Evolutionary conservation across 2,329 filamentous ascomycete species (phyloP), one percentile per base, ranked within the genome.

Genomic region (Aspergillus intermedius): DNA sequence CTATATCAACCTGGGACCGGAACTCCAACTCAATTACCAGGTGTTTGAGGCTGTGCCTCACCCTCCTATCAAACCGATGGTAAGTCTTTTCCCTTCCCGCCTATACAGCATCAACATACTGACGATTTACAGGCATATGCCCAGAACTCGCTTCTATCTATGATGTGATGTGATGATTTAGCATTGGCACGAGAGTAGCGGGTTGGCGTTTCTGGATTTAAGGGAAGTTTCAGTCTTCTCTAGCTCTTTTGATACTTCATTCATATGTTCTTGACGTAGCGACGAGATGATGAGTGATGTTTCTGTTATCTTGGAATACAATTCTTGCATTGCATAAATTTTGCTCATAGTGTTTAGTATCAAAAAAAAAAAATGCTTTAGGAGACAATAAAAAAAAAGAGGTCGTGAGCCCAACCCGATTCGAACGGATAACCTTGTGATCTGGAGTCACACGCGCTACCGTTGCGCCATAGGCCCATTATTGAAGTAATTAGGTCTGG

Each of bases 11-110:
- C 86, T 98, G 56, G 87, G 88, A 28, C 81, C 88, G 13, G 88
- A 95, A 54, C 88, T 94, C 67, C 94, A 96, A 77, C 84, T 97
- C 60, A 76, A 88, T 34, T 98, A 88, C 73, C 81, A 93, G 68
- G 86, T 95, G 66, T 98, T 98, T 60, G 91, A 97, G 60, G 93
- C 93, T 6, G 93, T 98, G 47, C 91, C 91, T 53, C 93, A 98
- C 76, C 93, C 93, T 10, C 81, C 94, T 62, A 93, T 98, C 67
- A 89, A 87, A 69, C 91, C 93, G 12, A 98, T 98, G 82, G 81
- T 78, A 66, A 66, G 72, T 63, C 28, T 5, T 22, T 1, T 5
- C 40, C 9, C 9, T 23, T 17, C n/a, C 30, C 28, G 17, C 19
- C 3, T 13, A 21, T 40, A 34, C 8, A 3, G 17, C 34, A 15